These are phyloP conservation scores for Xylaria longipes DNA, from an alignment of 495 filamentous ascomycete species.

Conservation along the genomic window DNA sequence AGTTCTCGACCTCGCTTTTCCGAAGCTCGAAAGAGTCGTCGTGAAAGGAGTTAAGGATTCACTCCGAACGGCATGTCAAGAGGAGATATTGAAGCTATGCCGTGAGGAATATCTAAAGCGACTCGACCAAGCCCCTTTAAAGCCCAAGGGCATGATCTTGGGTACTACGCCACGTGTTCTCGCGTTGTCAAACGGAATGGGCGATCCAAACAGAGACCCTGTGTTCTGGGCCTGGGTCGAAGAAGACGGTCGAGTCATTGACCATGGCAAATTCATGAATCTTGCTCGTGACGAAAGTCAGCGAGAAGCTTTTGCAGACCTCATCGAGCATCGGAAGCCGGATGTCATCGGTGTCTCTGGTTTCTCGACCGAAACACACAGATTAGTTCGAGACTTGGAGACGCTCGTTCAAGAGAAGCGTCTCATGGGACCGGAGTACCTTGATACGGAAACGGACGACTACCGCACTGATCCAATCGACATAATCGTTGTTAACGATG, in stretches of 20 bases:
- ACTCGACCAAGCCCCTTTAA: conserved; percentile 94
- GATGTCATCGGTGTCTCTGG: conserved; percentile 91
- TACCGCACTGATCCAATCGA: conserved; percentile 79
- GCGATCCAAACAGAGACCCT: conserved; percentile 74
- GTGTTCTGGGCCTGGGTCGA: conserved; percentile 92
- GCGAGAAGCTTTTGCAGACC: conserved; percentile 69
- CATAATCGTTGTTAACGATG: conserved; percentile 91
- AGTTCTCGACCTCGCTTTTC: conserved; percentile 79
- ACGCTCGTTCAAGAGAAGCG: conserved; percentile 75
- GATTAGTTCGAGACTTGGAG: conserved; percentile 78
- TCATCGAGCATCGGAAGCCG: conserved; percentile 76
- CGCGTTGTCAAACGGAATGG: conserved; percentile 81
- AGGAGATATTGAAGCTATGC: conserved; percentile 79
- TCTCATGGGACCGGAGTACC: conserved; percentile 74
- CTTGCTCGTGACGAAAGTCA: conserved; percentile 73
- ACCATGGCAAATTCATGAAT: conserved; percentile 84
- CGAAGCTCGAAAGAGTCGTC: conserved; percentile 82
- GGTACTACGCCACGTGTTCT: conserved; percentile 89
- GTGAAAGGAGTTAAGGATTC: conserved; percentile 92
- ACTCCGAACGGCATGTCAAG: conserved; percentile 88
- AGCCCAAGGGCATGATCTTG: conserved; percentile 89
- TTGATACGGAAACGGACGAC: conserved; percentile 64
- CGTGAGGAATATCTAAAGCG: conserved; percentile 84
- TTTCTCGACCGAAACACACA: conserved; percentile 87
- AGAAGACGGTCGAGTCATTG: conserved; percentile 86